A percentile compares a stretch with the other conserved stretches of the same genome.
phyloP scores from a whole-genome alignment of 495 filamentous ascomycete genomes.

The Hypoxylon trugodes region DNA sequence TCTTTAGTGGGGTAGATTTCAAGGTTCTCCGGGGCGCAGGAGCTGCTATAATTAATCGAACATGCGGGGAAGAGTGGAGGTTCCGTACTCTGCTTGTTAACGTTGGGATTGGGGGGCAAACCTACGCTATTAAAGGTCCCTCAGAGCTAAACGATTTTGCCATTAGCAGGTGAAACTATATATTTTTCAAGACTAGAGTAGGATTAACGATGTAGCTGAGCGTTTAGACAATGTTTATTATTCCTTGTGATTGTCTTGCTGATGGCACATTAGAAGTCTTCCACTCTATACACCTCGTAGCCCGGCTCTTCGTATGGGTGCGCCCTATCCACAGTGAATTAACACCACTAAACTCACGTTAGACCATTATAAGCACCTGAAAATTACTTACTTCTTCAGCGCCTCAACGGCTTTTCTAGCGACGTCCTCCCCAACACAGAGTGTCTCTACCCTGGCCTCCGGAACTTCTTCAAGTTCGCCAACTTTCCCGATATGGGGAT shows the following conservation, averaged over 20 bases:
- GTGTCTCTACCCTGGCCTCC: conserved; percentile 59
- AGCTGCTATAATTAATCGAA: background rate
- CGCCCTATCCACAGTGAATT: conserved; percentile 52
- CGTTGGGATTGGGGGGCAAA: no score
- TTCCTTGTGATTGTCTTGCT: background rate
- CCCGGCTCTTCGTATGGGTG: conserved; percentile 83
- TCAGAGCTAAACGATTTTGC: no score
- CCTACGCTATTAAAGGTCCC: no score
- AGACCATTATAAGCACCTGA: conserved; percentile 2
- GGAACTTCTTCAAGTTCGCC: conserved; percentile 58
- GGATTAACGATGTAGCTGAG: no score
- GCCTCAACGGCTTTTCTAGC: conserved; percentile 59
- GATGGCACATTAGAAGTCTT: conserved; percentile 66
- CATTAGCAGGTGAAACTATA: no score
- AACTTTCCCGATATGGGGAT: conserved; percentile 63
- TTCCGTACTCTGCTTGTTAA: no score
- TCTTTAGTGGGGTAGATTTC: background rate
- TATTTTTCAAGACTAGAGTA: no score
- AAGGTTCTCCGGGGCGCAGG: background rate
- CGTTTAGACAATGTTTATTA: no score
- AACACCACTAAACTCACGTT: background rate
- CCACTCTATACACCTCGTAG: conserved; percentile 78
- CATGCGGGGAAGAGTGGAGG: background rate
- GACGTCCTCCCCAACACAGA: conserved; percentile 55
- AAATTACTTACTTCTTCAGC: conserved; percentile 60